phyloP scores from a whole-genome alignment of 2,329 filamentous ascomycete species.

The Pseudogymnoascus sp. region DNA sequence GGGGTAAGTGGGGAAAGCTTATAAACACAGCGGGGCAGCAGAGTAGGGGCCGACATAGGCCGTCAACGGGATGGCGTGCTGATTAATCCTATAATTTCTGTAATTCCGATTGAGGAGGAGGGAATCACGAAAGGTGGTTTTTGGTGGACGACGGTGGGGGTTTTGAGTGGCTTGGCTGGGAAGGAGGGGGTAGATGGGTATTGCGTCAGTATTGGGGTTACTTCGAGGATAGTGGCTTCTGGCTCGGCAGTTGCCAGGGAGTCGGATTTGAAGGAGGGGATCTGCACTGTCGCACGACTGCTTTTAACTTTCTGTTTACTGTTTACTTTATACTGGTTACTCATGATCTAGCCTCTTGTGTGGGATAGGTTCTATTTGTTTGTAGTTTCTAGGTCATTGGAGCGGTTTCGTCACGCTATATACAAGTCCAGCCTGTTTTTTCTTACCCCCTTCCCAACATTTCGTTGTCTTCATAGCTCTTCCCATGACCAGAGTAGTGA shows the following conservation, averaged over 20 bases:
- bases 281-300: background rate
- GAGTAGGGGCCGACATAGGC: background rate
- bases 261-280: background rate
- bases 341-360: background rate
- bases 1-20: constrained; percentile 3
- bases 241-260: background rate
- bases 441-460: background rate
- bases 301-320: background rate
- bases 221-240: background rate
- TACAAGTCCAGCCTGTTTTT: constrained; percentile 6
- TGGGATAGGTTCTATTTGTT: constrained; percentile 1
- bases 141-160: background rate
- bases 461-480: background rate
- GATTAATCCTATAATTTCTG: background rate
- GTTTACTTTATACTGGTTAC: background rate
- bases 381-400: constrained; percentile 3
- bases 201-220: background rate
- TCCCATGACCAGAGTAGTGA: background rate
- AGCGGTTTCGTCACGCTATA: constrained; percentile 5
- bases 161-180: background rate
- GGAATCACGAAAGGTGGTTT: background rate
- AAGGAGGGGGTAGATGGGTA: background rate
- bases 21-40: background rate
- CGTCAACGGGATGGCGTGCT: background rate
- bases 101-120: background rate